phyloP scores from a whole-genome alignment of 169 alveolate genomes.

The Plasmodium adleri region DNA sequence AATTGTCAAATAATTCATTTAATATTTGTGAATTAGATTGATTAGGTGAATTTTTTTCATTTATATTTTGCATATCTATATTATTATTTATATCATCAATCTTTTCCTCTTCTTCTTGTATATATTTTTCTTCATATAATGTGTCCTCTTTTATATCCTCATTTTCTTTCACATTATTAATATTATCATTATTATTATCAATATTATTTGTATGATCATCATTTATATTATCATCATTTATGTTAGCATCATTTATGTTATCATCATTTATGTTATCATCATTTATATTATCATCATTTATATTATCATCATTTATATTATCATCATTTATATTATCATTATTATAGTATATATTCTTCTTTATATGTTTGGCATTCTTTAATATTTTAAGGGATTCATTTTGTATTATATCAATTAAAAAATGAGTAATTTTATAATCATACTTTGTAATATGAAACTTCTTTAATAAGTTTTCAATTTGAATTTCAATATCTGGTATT shows the following conservation, averaged over 20 bases:
- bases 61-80: too few relatives aligned
- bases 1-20: too few relatives aligned
- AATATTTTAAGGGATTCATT: conserved; percentile 63
- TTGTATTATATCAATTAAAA: conserved; percentile 72
- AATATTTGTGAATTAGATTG: too few relatives aligned
- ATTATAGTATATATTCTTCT: conserved; percentile 5
- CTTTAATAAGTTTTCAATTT: conserved; percentile 69
- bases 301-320: conserved; percentile 9
- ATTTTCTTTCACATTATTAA: neutral
- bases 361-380: conserved; percentile 41
- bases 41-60: too few relatives aligned
- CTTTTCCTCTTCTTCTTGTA: too few relatives aligned
- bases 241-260: too few relatives aligned
- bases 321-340: neutral
- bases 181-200: too few relatives aligned
- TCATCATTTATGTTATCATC: too few relatives aligned
- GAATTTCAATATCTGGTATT: conserved; percentile 48
- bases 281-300: neutral
- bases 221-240: too few relatives aligned
- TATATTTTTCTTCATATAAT: too few relatives aligned
- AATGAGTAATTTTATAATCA: conserved; percentile 69
- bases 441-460: conserved; percentile 48
- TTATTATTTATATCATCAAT: too few relatives aligned
- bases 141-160: neutral
- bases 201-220: too few relatives aligned